A percentile compares a stretch with the other conserved stretches of the same genome.
phyloP scores from a whole-genome alignment of 2,329 filamentous ascomycete species.

The Remersonia thermophila region DNA sequence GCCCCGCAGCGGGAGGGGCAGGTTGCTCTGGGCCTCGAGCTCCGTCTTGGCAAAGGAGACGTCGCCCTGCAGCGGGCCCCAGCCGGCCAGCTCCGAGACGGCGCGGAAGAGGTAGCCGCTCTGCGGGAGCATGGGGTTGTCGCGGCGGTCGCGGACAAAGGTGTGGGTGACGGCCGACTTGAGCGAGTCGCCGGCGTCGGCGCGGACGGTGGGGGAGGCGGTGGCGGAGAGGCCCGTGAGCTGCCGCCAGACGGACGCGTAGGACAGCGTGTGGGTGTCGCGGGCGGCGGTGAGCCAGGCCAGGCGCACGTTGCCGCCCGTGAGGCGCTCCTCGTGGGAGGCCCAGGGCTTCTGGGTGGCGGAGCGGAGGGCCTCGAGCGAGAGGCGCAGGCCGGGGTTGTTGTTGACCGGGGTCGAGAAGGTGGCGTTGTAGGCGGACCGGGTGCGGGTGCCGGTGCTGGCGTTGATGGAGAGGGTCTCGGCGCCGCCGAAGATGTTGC shows the following conservation, averaged over 20 bases:
- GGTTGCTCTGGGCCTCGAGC: slow-evolving; percentile 62
- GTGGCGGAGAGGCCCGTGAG: slow-evolving; percentile 63
- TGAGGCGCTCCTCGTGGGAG: slow-evolving; percentile 80
- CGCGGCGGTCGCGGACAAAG: slow-evolving; percentile 67
- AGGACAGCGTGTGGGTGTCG: slow-evolving; percentile 65
- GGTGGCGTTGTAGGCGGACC: slow-evolving; percentile 79
- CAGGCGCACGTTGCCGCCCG: slow-evolving; percentile 64
- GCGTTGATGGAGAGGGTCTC: slow-evolving; percentile 82
- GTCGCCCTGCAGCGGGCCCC: slow-evolving; percentile 72
- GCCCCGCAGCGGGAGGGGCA: slow-evolving; percentile 63
- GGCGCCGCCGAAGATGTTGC: slow-evolving; percentile 89
- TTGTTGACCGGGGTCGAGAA: slow-evolving; percentile 74
- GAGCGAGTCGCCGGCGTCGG: slow-evolving; percentile 79
- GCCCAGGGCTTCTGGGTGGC: slow-evolving; percentile 86
- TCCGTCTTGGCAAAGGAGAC: slow-evolving; percentile 94
- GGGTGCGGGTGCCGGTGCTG: slow-evolving; percentile 76
- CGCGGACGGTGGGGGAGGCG: slow-evolving; percentile 70
- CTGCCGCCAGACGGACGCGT: slow-evolving; percentile 77
- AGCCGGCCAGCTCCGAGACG: slow-evolving; percentile 72
- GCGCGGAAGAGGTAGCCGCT: slow-evolving; percentile 71
- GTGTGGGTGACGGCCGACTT: slow-evolving; percentile 79
- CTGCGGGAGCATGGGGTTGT: slow-evolving; percentile 74
- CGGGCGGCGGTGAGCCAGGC: slow-evolving; percentile 56
- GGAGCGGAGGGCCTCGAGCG: slow-evolving; percentile 70
- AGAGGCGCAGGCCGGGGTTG: slow-evolving; percentile 69